Evolutionary conservation across 768 basidiomycete species (phyloP), one percentile per base, ranked within the genome.

Genomic region (Tulasnella sp.): DNA sequence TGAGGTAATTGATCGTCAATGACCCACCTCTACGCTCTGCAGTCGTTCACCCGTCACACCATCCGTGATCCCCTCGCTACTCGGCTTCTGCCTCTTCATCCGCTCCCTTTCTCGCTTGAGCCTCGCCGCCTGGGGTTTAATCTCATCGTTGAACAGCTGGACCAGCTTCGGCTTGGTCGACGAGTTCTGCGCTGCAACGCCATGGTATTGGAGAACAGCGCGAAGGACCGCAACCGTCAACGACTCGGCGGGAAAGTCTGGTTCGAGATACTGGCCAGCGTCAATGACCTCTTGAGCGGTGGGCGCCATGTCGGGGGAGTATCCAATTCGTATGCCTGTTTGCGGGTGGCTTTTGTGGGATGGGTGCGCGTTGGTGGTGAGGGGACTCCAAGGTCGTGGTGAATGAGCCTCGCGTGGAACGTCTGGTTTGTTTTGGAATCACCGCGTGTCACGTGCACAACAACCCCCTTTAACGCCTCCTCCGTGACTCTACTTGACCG

Each of bases 201-300:
- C 81, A 69, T 91, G 88, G 65, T 80, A 83, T 39, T 79, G 78
- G 56, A 91, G 74, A 31, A 91, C 72, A 42, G 86, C 87, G 9
- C 86, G 75, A 4, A 91, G 73, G 65, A 90, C 86, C n/a, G 86
- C 77, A 25, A 90, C 79, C 0, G 87, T 91, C 53, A 91, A 76
- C 2, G 76, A 69, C 1, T 75, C 61, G 15, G 89, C 81, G 62
- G 91, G 81, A 55, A 89, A 91, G 65, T 83, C 80, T 8, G 79
- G 77, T 59, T 86, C 75, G 59, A 91, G 80, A 68, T 91, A 91
- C 68, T 85, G 79, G 65, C 86, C 89, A 31, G 75, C 69, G 19
- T 68, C 73, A 63, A 91, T 82, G 53, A 91, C 73, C 68, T 91
- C 82, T 2, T 84, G 75, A 27, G 87, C 74, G n/a, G 85, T 87